These are phyloP conservation scores for Claviceps citrina DNA, from an alignment of 2,329 filamentous ascomycete species.

Conservation along the genomic window DNA sequence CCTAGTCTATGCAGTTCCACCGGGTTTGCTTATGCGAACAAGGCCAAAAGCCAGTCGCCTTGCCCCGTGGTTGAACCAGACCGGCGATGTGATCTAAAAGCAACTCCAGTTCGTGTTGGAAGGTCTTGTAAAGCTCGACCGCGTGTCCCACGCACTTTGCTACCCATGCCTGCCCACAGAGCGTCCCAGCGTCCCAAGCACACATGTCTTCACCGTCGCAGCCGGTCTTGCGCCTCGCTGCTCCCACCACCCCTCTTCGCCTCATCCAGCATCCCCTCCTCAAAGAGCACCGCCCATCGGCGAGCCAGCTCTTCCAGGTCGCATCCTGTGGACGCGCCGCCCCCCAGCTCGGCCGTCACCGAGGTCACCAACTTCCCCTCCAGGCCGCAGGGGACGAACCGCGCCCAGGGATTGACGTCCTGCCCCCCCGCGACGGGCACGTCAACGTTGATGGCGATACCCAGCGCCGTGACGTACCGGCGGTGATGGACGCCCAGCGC, in stretches of 20 bases:
- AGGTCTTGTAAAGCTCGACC: too few species aligned
- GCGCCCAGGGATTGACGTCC: slow-evolving; percentile 36
- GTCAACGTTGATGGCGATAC: slow-evolving; percentile 64
- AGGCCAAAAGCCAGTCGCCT: too few species aligned
- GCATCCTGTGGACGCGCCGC: slow-evolving; percentile 9
- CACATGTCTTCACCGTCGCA: not conserved
- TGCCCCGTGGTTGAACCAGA: too few species aligned
- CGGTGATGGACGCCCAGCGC: slow-evolving; percentile 85
- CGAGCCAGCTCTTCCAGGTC: slow-evolving; percentile 16
- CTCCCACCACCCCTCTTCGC: slow-evolving; percentile 11
- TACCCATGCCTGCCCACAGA: too few species aligned
- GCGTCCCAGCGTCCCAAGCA: too few species aligned
- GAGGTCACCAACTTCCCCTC: slow-evolving; percentile 68
- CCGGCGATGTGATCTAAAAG: too few species aligned
- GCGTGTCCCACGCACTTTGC: too few species aligned
- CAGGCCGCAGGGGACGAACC: slow-evolving; percentile 84
- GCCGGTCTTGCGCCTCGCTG: not conserved
- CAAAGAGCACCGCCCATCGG: slow-evolving; percentile 20
- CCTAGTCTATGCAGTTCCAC: too few species aligned
- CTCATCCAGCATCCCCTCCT: slow-evolving; percentile 18
- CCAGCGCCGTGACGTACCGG: slow-evolving; percentile 69
- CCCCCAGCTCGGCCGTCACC: slow-evolving; percentile 38
- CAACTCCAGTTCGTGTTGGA: too few species aligned
- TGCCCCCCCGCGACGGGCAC: slow-evolving; percentile 34
- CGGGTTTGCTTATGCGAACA: too few species aligned